Percentiles rank a stretch among this genome's conserved stretches.
These are phyloP conservation scores for Botrytis cinerea DNA, from an alignment of 2,329 filamentous ascomycete genomes.

Conservation along the genomic window DNA sequence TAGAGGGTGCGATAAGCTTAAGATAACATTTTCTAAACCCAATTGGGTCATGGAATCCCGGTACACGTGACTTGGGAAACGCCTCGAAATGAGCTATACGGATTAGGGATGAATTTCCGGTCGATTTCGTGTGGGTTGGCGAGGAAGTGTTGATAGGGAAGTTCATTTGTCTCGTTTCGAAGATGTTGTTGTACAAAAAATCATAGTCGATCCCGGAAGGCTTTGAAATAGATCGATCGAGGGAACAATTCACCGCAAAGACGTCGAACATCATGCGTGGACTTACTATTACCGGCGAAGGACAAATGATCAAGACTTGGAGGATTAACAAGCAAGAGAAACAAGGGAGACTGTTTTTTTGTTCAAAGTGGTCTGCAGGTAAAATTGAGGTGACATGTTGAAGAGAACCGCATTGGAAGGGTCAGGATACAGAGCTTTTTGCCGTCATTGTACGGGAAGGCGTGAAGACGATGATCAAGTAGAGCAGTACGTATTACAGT, in stretches of 20 bases:
- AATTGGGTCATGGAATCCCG: conserved; percentile 14
- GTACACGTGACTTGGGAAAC: background rate
- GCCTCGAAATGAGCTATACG: background rate
- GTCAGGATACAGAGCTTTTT: background rate
- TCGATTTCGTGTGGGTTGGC: background rate
- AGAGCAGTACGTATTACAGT: background rate
- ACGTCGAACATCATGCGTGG: background rate
- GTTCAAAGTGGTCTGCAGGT: background rate
- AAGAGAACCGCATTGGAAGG: background rate
- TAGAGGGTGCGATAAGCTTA: background rate
- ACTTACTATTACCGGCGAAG: background rate
- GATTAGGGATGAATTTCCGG: conserved; percentile 20
- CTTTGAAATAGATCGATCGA: background rate
- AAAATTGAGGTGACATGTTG: background rate
- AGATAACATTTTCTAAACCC: conserved; percentile 8
- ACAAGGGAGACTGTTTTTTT: background rate
- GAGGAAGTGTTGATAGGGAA: background rate
- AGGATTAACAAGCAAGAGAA: background rate
- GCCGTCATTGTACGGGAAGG: background rate
- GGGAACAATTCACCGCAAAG: background rate
- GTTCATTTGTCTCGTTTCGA: background rate
- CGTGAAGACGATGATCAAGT: background rate
- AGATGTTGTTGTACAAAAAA: background rate
- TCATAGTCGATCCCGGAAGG: background rate
- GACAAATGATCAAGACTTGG: background rate